Base-by-base conservation (phyloP, 75 land plant species). In the Pseudotsuga menziesii region DNA sequence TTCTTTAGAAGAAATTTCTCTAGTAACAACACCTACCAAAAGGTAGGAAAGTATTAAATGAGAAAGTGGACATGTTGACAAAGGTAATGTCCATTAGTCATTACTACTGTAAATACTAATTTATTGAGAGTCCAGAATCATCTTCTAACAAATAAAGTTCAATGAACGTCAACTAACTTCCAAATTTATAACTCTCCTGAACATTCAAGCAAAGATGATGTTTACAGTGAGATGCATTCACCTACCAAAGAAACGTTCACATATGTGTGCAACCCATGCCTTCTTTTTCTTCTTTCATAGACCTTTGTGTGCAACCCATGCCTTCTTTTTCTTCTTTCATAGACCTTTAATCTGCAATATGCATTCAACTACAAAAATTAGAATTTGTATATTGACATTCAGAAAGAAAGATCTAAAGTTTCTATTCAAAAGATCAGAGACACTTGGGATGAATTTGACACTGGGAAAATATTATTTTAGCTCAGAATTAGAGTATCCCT, bases 1-100 rank as follows among this genome's bases (percentile, higher is more conserved):
- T 5, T 75, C 78, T 57, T 83, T 84, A 6, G 56, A 69, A 5
- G 75, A 44, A 16, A 71, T 76, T 17, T 84, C 84, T 54, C 76
- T 32, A 23, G 82, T 81, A 56, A 79, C 69, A 79, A 79, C 5
- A 89, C 79, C 94, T 87, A 79, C 22, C 23, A 20, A 58, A 20
- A 69, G 75, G 26, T 9, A 16, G 23, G 52, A 25, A 54, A 66
- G 32, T 44, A 75, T 26, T 16, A 75, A 59, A 23, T 54, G 22
- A 22, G 56, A 61, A 36, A 36, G 20, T 70, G 32, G 9, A 39
- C 15, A 58, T 58, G 48, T 9, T 69, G 9, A 69, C 5, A 36
- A 36, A 41, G n/a, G 52, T 52, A 69, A 69, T 41, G n/a, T 6
- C 22, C 36, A 36, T n/a, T n/a, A n/a, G n/a, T n/a, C n/a, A n/a